Evolutionary conservation across 305 asterid species (phyloP), one percentile per base, ranked within the genome.

Genomic region (Caryopteris hybrid): DNA sequence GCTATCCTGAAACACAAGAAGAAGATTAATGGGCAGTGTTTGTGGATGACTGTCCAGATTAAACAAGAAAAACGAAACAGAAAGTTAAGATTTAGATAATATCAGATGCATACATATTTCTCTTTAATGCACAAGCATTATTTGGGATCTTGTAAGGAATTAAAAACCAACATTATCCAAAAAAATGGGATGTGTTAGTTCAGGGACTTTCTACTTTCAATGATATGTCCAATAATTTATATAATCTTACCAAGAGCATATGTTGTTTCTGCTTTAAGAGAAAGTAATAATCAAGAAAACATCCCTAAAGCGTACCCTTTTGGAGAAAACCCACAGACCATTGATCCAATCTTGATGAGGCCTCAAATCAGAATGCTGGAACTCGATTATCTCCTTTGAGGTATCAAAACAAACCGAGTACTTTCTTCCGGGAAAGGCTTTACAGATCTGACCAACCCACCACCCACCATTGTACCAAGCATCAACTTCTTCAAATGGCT

Each of bases 381-480:
- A 78, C 53, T 83, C 82, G 72, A 80, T 33, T 5, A 73, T 64
- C 78, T 81, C 86, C 21, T 75, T 51, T 11, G 84, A 69, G 41
- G 61, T 31, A 22, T 9, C 31, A 60, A 87, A 78, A 71, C 51
- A 66, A 47, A 87, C 81, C 1, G 21, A 22, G 73, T 85, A 85
- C 8, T 71, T 73, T 59, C 75, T 39, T 70, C 69, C 78, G 36
- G 56, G 57, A 1, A 76, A 74, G 42, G 75, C 84, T 71, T 78
- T 59, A 67, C 60, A 62, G 47, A 87, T 62, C 48, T 58, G 80
- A 48, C 89, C 95, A 46, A 69, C 79, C 81, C 85, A 72, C 89
- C 91, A 83, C 18, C 91, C 86, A 11, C 76, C 81, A 39, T 74
- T 61, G 54, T 76, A 53, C 89, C 91, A 87, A 69, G 83, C 89